phyloP scores from a whole-genome alignment of 345 rosid genomes.

The Diplotaxis tenuifolia region DNA sequence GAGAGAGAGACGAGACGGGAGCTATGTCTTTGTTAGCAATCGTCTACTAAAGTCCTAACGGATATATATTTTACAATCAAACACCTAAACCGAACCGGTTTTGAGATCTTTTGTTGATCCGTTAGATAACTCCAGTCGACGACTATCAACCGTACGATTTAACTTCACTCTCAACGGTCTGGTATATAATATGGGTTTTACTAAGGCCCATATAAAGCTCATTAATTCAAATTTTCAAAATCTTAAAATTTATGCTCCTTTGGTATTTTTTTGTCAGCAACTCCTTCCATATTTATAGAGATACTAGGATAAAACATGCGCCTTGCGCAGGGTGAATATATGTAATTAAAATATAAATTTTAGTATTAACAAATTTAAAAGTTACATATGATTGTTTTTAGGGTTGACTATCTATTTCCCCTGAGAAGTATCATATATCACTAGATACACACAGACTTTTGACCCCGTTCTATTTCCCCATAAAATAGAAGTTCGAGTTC shows the following conservation, averaged over 20 bases:
- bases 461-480: too few species aligned
- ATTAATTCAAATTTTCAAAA: slow-evolving; percentile 8
- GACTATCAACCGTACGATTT: neutral
- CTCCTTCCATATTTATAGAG: too few species aligned
- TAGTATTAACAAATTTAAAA: too few species aligned
- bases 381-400: too few species aligned
- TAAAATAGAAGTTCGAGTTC: too few species aligned
- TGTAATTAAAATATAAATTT: too few species aligned
- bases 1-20: neutral
- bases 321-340: too few species aligned
- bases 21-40: neutral
- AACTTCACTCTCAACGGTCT: neutral
- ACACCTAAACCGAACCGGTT: neutral
- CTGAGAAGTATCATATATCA: too few species aligned
- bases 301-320: too few species aligned
- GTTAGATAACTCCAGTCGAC: neutral
- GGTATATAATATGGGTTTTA: neutral
- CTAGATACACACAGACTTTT: too few species aligned
- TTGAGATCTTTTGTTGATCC: neutral
- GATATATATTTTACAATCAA: neutral
- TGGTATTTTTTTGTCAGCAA: too few species aligned
- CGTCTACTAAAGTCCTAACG: neutral
- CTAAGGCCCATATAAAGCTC: slow-evolving; percentile 5
- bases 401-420: too few species aligned
- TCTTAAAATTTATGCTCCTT: neutral